These are phyloP conservation scores for Parachlorella kessleri DNA, from an alignment of 139 green algal genomes.

Conservation along the genomic window DNA sequence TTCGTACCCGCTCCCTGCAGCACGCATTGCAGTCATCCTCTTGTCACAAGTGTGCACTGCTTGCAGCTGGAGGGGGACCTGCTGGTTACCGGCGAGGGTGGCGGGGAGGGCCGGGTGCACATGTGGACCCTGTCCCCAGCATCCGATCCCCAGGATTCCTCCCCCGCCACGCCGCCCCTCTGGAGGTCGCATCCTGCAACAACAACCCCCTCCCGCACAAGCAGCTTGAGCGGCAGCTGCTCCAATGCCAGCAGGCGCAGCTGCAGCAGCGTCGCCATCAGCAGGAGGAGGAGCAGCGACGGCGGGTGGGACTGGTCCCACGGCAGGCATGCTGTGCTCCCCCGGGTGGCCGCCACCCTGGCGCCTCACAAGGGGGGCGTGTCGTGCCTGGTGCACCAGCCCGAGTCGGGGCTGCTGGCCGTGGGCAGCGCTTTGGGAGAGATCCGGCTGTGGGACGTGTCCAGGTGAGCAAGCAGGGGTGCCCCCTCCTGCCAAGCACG, in stretches of 20 bases:
- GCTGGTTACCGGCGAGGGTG: neutral
- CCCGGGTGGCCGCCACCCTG: neutral
- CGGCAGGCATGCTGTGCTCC: too few relatives aligned
- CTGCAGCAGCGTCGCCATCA: neutral
- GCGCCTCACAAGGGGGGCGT: neutral
- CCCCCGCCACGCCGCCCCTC: too few relatives aligned
- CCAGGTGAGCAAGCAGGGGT: neutral
- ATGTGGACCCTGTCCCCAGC: neutral
- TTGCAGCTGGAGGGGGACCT: neutral
- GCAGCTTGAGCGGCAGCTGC: neutral
- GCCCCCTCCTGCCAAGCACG: too few relatives aligned
- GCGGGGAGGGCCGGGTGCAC: neutral
- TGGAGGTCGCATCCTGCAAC: too few relatives aligned
- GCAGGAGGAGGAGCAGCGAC: neutral
- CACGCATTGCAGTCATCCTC: too few relatives aligned
- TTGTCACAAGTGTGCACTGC: too few relatives aligned
- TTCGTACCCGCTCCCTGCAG: too few relatives aligned
- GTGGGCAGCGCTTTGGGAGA: neutral
- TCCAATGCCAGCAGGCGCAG: neutral
- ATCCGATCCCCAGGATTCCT: too few relatives aligned
- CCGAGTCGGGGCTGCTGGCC: neutral
- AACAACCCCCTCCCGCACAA: neutral
- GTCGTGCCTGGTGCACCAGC: neutral
- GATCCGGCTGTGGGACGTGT: neutral
- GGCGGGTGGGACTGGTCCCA: too few relatives aligned